phyloP scores from a whole-genome alignment of 345 rosid species.

The Laguncularia racemosa region DNA sequence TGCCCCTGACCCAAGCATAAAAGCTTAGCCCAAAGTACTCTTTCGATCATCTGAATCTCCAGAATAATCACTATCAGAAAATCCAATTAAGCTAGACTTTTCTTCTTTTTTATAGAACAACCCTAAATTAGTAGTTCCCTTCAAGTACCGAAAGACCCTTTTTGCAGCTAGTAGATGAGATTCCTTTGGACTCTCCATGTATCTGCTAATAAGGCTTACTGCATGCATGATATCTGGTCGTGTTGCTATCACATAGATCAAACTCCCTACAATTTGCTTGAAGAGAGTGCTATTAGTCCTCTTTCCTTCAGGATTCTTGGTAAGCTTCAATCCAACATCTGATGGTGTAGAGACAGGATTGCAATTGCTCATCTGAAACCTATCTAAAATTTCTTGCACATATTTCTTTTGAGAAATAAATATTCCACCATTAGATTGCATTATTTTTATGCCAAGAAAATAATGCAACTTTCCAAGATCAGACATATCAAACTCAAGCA shows the following conservation, averaged over 20 bases:
- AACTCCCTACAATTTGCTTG: constrained; percentile 5
- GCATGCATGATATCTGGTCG: background rate
- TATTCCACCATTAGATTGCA: background rate
- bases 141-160: too few species aligned
- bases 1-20: too few species aligned
- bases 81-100: too few species aligned
- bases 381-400: constrained; percentile 1
- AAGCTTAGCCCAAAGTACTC: too few species aligned
- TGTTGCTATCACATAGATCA: constrained; percentile 5
- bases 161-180: too few species aligned
- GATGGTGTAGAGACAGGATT: background rate
- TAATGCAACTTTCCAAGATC: background rate
- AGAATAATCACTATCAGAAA: too few species aligned
- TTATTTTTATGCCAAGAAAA: constrained; percentile 10
- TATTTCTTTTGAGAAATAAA: constrained; percentile 2
- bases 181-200: background rate
- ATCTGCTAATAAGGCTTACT: constrained; percentile 2
- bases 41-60: too few species aligned
- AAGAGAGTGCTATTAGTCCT: background rate
- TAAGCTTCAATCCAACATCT: background rate
- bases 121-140: background rate
- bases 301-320: background rate
- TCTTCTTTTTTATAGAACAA: too few species aligned
- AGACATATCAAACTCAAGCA: constrained; percentile 6
- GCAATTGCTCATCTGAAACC: constrained; percentile 3